These are phyloP conservation scores for Protomyces pachydermus DNA, from an alignment of 1,139 yeast genomes.

Conservation along the genomic window DNA sequence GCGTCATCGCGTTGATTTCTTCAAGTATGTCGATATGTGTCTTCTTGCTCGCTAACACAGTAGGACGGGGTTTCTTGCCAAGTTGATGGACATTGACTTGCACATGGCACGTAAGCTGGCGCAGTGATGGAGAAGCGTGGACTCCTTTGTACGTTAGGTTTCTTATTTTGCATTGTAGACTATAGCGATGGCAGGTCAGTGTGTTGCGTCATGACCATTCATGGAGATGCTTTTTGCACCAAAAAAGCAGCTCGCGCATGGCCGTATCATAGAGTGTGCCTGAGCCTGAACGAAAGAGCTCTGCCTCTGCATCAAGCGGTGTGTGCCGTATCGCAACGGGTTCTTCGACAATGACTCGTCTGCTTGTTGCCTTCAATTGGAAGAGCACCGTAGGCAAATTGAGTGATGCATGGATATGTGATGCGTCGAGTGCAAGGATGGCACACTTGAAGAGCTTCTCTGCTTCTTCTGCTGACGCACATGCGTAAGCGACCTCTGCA, in stretches of 20 bases:
- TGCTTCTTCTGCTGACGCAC: not conserved
- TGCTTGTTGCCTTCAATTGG: not conserved
- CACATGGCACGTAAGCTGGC: not conserved
- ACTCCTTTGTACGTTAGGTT: not conserved
- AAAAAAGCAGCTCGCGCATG: slow-evolving; percentile 14
- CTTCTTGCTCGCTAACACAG: not conserved
- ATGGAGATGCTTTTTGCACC: slow-evolving; percentile 21
- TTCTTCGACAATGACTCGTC: not conserved
- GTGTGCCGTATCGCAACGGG: not conserved
- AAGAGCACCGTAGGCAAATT: not conserved
- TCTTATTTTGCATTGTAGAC: not conserved
- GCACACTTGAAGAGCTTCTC: not conserved
- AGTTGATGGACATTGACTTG: not conserved
- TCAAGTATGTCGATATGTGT: not conserved
- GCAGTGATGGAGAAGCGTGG: not conserved
- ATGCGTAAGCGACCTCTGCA: not conserved
- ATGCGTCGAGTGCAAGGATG: not conserved
- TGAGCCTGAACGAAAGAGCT: not conserved
- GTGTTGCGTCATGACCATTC: slow-evolving; percentile 12
- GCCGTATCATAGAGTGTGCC: slow-evolving; percentile 1
- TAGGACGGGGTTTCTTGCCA: not conserved
- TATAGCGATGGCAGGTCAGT: not conserved
- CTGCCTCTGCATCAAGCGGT: not conserved
- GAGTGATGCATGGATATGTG: not conserved
- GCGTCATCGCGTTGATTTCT: not conserved